Base-by-base conservation (phyloP, 495 filamentous ascomycete genomes). In the Lichina pygmaea region DNA sequence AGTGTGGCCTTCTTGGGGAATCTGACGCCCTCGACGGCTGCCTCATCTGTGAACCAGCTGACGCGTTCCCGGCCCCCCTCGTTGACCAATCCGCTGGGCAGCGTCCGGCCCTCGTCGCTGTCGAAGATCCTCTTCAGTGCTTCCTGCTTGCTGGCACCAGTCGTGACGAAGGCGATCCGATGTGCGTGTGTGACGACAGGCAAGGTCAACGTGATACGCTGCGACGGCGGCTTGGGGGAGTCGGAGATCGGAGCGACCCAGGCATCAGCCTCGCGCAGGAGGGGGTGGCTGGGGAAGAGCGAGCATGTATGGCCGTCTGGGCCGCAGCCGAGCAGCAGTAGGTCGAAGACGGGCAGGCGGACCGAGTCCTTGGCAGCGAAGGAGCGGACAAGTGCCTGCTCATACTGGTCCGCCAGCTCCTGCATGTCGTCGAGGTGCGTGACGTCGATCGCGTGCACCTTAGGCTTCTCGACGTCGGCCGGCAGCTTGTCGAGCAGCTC, bases 241-340 rank as follows among this genome's bases (percentile, higher is more conserved):
- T 94, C 80, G 55, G 75, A 74, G 53, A 92, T 84, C 4, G 86
- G 70, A 6, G 80, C 77, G 9, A 94, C 84, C 89, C 89, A 97
- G 34, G 85, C 86, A 53, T 78, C 75, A 48, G 73, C 73, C 65
- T 95, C 89, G 39, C 86, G 72, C 49, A 97, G 66, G 38, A 95
- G 66, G 41, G 74, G 73, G 51, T 93, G 86, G 30, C 78, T 77
- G 6, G 89, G 91, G 65, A 97, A 97, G 32, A 95, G 66, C 52
- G 77, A 84, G 77, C 91, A 95, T 24, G 89, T 94, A 61, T 97
- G 89, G 36, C 89, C 89, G 57, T 97, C 89, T 12, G 86, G 89
- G 4, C 89, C 89, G 52, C 79, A 86, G 47, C 89, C 89, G 41
- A 97, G 73, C 13, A 97, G 69, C 16, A 97, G 66, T 30, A 97